These are phyloP conservation scores for Alternaria ventricosa DNA, from an alignment of 2,329 filamentous ascomycete species.

Conservation along the genomic window DNA sequence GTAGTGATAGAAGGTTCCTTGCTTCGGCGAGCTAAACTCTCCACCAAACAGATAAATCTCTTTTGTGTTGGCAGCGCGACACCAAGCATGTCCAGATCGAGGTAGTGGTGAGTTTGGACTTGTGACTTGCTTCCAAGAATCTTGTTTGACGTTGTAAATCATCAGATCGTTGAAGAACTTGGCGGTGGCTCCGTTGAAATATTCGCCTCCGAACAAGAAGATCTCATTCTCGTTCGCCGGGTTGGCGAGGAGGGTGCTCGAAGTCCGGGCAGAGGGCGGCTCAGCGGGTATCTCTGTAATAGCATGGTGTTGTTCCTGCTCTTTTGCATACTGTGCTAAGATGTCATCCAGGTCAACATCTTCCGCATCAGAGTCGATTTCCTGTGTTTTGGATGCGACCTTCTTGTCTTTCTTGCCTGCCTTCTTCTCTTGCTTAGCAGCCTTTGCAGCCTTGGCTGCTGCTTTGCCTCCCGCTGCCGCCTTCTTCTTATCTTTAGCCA, in stretches of 20 bases:
- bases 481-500: conserved; percentile 64
- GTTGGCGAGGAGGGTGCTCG: conserved; percentile 81
- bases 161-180: conserved; percentile 72
- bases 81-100: conserved; percentile 93
- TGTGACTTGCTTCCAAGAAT: conserved; percentile 90
- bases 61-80: conserved; percentile 82
- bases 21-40: conserved; percentile 95
- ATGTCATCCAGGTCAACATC: conserved; percentile 93
- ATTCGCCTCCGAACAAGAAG: conserved; percentile 92
- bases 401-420: conserved; percentile 79
- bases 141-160: conserved; percentile 77
- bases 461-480: conserved; percentile 52
- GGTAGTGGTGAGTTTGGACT: conserved; percentile 91
- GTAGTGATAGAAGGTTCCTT: conserved; percentile 99
- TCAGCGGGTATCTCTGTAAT: conserved; percentile 79
- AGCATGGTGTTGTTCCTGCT: conserved; percentile 91
- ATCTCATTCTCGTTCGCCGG: conserved; percentile 87
- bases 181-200: conserved; percentile 89
- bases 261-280: conserved; percentile 79
- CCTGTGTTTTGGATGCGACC: conserved; percentile 70
- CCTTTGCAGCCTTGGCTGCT: conserved; percentile 60
- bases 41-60: conserved; percentile 93
- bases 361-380: conserved; percentile 87
- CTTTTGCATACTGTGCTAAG: conserved; percentile 88
- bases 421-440: conserved; percentile 86